phyloP scores from a whole-genome alignment of 495 filamentous ascomycete genomes.

The Copromyces sp. region DNA sequence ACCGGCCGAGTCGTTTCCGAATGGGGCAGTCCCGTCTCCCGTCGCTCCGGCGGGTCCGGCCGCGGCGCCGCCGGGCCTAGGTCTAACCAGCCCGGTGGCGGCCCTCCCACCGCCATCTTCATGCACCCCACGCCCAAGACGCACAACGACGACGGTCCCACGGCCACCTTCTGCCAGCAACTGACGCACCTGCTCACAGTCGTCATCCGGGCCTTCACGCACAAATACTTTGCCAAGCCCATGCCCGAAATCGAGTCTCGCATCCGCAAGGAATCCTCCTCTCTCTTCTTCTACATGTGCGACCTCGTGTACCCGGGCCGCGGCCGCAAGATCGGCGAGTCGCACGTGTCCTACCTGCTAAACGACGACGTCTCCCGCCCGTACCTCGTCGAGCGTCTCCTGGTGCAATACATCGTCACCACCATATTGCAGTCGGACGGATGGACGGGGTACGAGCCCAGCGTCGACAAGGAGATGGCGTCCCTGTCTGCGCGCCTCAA shows the following conservation, averaged over 20 bases:
- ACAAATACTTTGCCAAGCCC: neutral
- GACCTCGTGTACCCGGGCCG: slow-evolving; percentile 6
- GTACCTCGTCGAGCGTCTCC: slow-evolving; percentile 22
- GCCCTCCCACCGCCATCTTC: neutral
- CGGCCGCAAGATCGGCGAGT: slow-evolving; percentile 6
- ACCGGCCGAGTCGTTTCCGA: neutral
- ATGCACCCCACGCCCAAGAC: neutral
- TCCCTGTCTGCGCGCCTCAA: slow-evolving; percentile 9
- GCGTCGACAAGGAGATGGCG: slow-evolving; percentile 11
- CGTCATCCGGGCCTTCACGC: neutral
- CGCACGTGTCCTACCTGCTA: slow-evolving; percentile 16
- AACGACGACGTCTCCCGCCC: slow-evolving; percentile 13
- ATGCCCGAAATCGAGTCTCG: neutral
- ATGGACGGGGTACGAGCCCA: slow-evolving; percentile 15
- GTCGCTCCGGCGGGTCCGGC: neutral
- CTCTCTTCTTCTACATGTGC: slow-evolving; percentile 22
- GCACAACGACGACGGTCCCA: neutral
- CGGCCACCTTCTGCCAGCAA: neutral
- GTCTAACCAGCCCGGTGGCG: neutral
- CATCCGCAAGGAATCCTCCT: slow-evolving; percentile 7
- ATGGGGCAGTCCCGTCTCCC: neutral
- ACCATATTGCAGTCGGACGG: slow-evolving; percentile 15
- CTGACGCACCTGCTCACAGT: neutral
- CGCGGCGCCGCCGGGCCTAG: neutral
- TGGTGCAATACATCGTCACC: slow-evolving; percentile 19